Conservation (phyloP, 495 filamentous ascomycete species). For the Aspergillus affinis region DNA sequence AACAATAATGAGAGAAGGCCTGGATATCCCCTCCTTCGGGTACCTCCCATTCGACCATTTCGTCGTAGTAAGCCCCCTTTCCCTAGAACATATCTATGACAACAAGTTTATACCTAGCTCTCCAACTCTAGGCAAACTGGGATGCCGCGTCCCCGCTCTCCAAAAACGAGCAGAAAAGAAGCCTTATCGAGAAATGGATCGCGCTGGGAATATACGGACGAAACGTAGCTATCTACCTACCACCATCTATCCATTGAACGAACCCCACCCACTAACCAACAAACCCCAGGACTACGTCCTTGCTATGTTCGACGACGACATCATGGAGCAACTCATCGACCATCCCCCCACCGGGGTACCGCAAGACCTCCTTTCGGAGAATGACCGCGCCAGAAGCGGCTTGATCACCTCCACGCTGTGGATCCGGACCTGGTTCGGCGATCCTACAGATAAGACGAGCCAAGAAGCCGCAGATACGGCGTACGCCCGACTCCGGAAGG, state of each 20-base stretch:
- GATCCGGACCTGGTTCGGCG: slow-evolving; percentile 5
- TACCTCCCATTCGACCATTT: slow-evolving; percentile 14
- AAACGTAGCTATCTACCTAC: slow-evolving; percentile 4
- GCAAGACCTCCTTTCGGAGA: slow-evolving; percentile 1
- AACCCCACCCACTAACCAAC: background rate
- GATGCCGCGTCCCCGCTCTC: slow-evolving; percentile 9
- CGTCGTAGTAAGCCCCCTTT: slow-evolving; percentile 7
- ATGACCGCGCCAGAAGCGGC: background rate
- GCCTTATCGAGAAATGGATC: slow-evolving; percentile 12
- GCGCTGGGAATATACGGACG: slow-evolving; percentile 9
- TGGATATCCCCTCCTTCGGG: slow-evolving; percentile 5
- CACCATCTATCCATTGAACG: background rate
- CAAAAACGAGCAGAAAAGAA: slow-evolving; percentile 4
- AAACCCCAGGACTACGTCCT: background rate
- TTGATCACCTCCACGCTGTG: background rate
- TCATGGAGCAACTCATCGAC: too few relatives aligned
- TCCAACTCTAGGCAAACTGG: slow-evolving; percentile 11
- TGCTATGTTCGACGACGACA: slow-evolving; percentile 1
- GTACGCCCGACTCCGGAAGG: background rate
- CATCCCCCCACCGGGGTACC: slow-evolving; percentile 21
- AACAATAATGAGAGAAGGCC: background rate
- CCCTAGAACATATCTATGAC: slow-evolving; percentile 4
- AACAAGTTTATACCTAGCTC: background rate
- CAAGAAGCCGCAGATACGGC: slow-evolving; percentile 2
- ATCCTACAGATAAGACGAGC: background rate